Percentiles rank a stretch among this genome's conserved stretches.
Conservation (phyloP, 176 grass and related monocot species). For the Musa beccarii region DNA sequence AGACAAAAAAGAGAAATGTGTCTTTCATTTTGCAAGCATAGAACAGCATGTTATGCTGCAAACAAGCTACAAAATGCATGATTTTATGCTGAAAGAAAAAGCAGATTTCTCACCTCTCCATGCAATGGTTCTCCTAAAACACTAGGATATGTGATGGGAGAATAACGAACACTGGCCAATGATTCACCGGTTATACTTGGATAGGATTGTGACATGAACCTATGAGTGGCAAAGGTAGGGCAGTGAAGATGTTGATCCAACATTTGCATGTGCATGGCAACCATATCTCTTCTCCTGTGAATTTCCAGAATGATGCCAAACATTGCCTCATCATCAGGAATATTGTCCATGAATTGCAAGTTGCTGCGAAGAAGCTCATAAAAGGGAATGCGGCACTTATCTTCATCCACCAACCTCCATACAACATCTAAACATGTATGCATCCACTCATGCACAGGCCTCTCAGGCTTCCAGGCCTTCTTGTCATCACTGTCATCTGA, state of each 20-base stretch:
- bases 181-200: constrained; percentile 87
- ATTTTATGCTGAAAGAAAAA: neutral
- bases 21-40: neutral
- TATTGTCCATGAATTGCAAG: constrained; percentile 89
- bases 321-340: constrained; percentile 85
- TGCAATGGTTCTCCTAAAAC: constrained; percentile 89
- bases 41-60: neutral
- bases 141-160: constrained; percentile 94
- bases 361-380: constrained; percentile 83
- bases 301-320: constrained; percentile 97
- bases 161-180: constrained; percentile 81
- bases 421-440: constrained; percentile 81
- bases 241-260: constrained; percentile 96
- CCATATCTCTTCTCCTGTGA: constrained; percentile 94
- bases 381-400: constrained; percentile 79
- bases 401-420: constrained; percentile 83
- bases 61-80: neutral
- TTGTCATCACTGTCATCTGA: constrained; percentile 36
- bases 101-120: constrained; percentile 60
- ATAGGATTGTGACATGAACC: constrained; percentile 72
- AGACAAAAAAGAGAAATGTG: neutral
- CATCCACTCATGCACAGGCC: constrained; percentile 86
- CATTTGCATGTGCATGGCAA: constrained; percentile 99
- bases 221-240: constrained; percentile 87
- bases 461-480: constrained; percentile 54